phyloP scores from a whole-genome alignment of 2,329 filamentous ascomycete species.

The Byssoonygena ceratinophila region DNA sequence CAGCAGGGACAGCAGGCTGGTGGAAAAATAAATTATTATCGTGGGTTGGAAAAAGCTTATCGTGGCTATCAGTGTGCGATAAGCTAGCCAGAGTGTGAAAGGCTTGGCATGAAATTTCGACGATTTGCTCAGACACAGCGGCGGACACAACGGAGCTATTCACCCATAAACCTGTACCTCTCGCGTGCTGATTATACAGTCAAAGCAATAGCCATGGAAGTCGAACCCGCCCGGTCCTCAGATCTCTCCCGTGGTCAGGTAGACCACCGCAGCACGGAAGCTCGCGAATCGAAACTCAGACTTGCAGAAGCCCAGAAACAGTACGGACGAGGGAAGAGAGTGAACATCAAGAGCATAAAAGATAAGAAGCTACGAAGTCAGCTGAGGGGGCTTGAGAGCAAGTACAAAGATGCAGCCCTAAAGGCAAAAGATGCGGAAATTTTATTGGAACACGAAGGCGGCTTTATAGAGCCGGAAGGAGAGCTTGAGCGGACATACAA shows the following conservation, averaged over 20 bases:
- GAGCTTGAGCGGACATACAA: slow-evolving; percentile 89
- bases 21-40: neutral
- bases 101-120: slow-evolving; percentile 32
- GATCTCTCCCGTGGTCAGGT: neutral
- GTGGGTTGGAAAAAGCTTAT: slow-evolving; percentile 11
- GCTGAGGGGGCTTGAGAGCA: slow-evolving; percentile 65
- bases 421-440: slow-evolving; percentile 94
- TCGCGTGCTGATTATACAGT: neutral
- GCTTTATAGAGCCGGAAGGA: slow-evolving; percentile 77
- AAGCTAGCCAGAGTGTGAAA: slow-evolving; percentile 19
- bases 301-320: slow-evolving; percentile 51
- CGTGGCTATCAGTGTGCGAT: slow-evolving; percentile 8
- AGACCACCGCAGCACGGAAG: slow-evolving; percentile 19
- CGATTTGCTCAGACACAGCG: neutral
- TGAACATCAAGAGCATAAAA: slow-evolving; percentile 61
- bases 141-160: slow-evolving; percentile 5
- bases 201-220: slow-evolving; percentile 13
- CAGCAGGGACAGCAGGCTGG: neutral
- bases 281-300: slow-evolving; percentile 32
- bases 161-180: neutral
- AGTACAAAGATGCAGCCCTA: slow-evolving; percentile 69
- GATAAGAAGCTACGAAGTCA: slow-evolving; percentile 86
- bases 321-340: slow-evolving; percentile 74
- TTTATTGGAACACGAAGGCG: slow-evolving; percentile 71
- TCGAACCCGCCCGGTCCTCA: slow-evolving; percentile 23